A percentile compares a stretch with the other conserved stretches of the same genome.
phyloP scores from a whole-genome alignment of 2,329 filamentous ascomycete genomes.

The Penicillium sp. region DNA sequence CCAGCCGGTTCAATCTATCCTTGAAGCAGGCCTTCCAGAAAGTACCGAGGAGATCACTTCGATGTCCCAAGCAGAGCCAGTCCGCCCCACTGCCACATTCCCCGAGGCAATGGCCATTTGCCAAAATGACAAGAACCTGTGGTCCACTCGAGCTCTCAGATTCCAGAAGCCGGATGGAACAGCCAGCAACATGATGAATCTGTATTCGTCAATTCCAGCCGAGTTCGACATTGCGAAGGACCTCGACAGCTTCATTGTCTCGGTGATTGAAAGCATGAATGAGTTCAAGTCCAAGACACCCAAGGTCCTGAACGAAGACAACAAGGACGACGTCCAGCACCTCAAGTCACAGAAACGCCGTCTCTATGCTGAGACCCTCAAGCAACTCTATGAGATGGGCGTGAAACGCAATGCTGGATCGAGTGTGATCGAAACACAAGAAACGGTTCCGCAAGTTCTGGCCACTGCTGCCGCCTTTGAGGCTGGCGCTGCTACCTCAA shows the following conservation, averaged over 20 bases:
- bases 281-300: slow-evolving; percentile 84
- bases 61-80: slow-evolving; percentile 9
- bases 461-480: slow-evolving; percentile 51
- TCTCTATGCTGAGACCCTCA: slow-evolving; percentile 84
- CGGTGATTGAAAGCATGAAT: slow-evolving; percentile 65
- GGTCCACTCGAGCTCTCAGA: slow-evolving; percentile 56
- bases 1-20: slow-evolving; percentile 67
- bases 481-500: slow-evolving; percentile 20
- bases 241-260: slow-evolving; percentile 66
- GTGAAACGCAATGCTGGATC: slow-evolving; percentile 78
- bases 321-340: slow-evolving; percentile 78
- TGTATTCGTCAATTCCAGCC: slow-evolving; percentile 54
- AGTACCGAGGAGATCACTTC: slow-evolving; percentile 32
- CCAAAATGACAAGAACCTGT: slow-evolving; percentile 28
- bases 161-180: slow-evolving; percentile 70
- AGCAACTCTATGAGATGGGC: slow-evolving; percentile 81
- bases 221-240: slow-evolving; percentile 57
- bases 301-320: slow-evolving; percentile 75
- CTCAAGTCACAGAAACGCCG: slow-evolving; percentile 88
- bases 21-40: slow-evolving; percentile 35
- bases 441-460: slow-evolving; percentile 67
- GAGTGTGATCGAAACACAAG: slow-evolving; percentile 70
- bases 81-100: slow-evolving; percentile 21
- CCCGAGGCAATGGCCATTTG: slow-evolving; percentile 36
- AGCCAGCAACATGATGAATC: slow-evolving; percentile 68